Base-by-base conservation (phyloP, 2,329 filamentous ascomycete genomes). In the Claviceps sp. region DNA sequence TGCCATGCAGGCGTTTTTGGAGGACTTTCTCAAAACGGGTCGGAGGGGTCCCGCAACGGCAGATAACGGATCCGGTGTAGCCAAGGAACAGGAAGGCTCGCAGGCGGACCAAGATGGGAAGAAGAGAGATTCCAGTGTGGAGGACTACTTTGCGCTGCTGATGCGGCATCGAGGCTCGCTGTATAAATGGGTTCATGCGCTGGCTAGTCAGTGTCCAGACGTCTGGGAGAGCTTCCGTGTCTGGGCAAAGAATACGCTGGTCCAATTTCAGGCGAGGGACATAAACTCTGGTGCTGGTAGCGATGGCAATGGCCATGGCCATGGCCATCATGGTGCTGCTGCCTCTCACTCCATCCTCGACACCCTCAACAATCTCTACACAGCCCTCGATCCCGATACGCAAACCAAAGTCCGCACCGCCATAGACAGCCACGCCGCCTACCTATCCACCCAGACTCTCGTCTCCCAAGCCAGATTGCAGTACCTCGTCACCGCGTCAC, bases 181-280 rank as follows among this genome's bases (percentile, higher is more conserved):
- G 46, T 87, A 88, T 67, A 79, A 76, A 50, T 90, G 86, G 71
- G 63, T 89, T 3, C 85, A 89, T 57, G 79, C 85, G 51, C 72
- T 87, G 9, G 78, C 78, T 4, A 78, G 77, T 56, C 82, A 83
- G 37, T 86, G 84, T 37, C 81, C 83, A 0, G 80, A 84, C 1
- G 70, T 88, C 4, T 76, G 77, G 51, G 70, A 74, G 4, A 76
- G 77, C 54, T 83, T 85, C 67, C 71, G 73, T 14, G 68, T 67
- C 0, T 89, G 84, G 72, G 76, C 76, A 0, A 78, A 81, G 38
- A 68, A 74, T 4, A 75, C 77, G 1, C 71, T 80, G 16, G 67
- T 70, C 9, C 73, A 78, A 42, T 88, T 89, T 65, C 66, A 64
- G 14, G 65, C 50, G 30, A 50, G 51, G 24, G 14, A 26, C 45